Evolutionary conservation across 805 yeast species (phyloP), one percentile per base, ranked within the genome.

Genomic region (Peterozyma xylosa): DNA sequence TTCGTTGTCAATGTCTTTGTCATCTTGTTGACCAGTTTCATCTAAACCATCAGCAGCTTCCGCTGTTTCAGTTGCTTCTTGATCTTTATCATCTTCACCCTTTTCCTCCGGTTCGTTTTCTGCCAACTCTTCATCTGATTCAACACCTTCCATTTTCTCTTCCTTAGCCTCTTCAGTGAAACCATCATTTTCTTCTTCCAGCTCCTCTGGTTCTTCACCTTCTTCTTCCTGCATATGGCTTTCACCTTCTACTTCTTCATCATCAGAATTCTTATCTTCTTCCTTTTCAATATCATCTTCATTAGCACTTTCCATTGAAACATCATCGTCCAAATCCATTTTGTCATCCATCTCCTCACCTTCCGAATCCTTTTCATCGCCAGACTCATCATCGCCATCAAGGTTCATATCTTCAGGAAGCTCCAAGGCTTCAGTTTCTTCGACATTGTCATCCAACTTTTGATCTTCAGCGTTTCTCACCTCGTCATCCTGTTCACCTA

Each of bases 381-480:
- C 95, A n/a, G 81, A 80, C 10, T 80, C 90, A 5, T 73, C 82
- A 21, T 77, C 95, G n/a, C 80, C 80, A 56, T 91, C 98, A 30
- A 91, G 67, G 52, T 91, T 80, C 71, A 91, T 76, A 54, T 90
- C 96, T 13, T 93, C 98, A 0, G 98, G 97, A 29, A 91, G 68
- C 17, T 93, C 96, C 50, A 91, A 67, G 3, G 90, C 80, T 47
- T 93, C 98, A 5, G 80, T 70, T 58, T 93, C 96, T 15, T 90
- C 91, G 38, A 82, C 87, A 46, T 80, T 67, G 14, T 77, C 76
- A 38, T 87, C 95, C 42, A 86, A 59, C 46, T 82, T 79, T 41
- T 85, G 85, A 30, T 69, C 71, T 35, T 81, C 86, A 33, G 83
- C 82, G 51, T 85, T 76, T 49, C 68, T 76, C 15, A 83, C 86